phyloP scores from a whole-genome alignment of 176 grass and related monocot species.

The Eleusine indica region DNA sequence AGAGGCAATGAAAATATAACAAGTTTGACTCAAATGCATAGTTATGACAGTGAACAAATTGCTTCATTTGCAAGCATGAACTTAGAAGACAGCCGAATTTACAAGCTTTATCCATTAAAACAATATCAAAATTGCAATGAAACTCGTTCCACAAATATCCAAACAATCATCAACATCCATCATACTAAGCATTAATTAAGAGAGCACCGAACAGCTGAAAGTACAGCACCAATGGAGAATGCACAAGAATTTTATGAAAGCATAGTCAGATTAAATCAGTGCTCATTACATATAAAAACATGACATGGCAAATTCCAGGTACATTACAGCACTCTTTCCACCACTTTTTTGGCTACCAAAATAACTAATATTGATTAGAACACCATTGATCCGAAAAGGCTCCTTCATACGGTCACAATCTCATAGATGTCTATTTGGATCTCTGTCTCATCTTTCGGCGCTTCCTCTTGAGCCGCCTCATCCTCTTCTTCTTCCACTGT shows the following conservation, averaged over 20 bases:
- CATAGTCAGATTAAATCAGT: neutral
- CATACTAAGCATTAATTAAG: neutral
- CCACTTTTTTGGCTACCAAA: neutral
- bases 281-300: conserved; percentile 1
- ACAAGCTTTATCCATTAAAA: neutral
- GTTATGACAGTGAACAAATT: no score
- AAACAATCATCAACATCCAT: neutral
- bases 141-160: no score
- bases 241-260: neutral
- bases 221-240: neutral
- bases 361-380: conserved; percentile 12
- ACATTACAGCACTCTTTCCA: neutral
- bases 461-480: conserved; percentile 78
- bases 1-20: no score
- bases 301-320: neutral
- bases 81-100: no score
- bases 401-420: neutral
- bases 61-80: no score
- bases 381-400: neutral
- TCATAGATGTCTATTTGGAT: conserved; percentile 46
- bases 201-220: neutral
- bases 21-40: no score
- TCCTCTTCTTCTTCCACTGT: conserved; percentile 84
- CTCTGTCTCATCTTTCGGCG: conserved; percentile 78
- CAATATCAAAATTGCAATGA: neutral